Conservation (phyloP, 352 stramenopile species). For the Globisporangium spiculum region DNA sequence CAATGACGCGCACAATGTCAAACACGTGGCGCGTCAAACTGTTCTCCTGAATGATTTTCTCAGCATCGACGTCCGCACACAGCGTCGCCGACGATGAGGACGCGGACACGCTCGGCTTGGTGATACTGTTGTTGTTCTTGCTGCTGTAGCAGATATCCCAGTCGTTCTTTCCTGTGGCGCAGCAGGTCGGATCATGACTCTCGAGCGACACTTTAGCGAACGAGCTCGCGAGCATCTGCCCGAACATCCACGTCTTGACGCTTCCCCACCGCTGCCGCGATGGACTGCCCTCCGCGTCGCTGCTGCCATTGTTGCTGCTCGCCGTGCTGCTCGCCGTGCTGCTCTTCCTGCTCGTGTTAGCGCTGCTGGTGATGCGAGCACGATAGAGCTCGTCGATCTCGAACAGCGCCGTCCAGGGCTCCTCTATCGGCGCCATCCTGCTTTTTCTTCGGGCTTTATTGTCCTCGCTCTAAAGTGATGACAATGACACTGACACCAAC, state of each 20-base stretch:
- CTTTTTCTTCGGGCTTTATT: neutral
- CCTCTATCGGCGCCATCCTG: constrained; percentile 18
- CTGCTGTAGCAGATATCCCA: constrained; percentile 42
- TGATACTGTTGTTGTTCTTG: constrained; percentile 2
- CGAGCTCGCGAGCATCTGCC: constrained; percentile 56
- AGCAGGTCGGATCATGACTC: constrained; percentile 10
- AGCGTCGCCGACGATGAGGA: constrained; percentile 53
- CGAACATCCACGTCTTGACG: constrained; percentile 79
- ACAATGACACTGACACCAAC: neutral
- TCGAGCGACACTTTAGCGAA: constrained; percentile 56
- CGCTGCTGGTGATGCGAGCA: constrained; percentile 2
- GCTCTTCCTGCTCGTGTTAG: neutral
- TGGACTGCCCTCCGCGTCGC: constrained; percentile 9
- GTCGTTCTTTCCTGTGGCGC: constrained; percentile 24
- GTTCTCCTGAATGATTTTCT: constrained; percentile 11
- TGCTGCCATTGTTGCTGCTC: constrained; percentile 11
- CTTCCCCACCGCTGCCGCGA: constrained; percentile 46
- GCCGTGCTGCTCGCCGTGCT: constrained; percentile 4
- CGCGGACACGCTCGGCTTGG: constrained; percentile 32
- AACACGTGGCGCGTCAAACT: constrained; percentile 43
- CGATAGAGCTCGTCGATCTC: constrained; percentile 9
- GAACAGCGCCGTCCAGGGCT: constrained; percentile 11
- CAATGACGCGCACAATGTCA: constrained; percentile 72
- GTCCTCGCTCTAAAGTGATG: neutral
- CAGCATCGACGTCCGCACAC: constrained; percentile 34